Base-by-base conservation (phyloP, 768 basidiomycete genomes). In the Xerocomellus dryophilus region DNA sequence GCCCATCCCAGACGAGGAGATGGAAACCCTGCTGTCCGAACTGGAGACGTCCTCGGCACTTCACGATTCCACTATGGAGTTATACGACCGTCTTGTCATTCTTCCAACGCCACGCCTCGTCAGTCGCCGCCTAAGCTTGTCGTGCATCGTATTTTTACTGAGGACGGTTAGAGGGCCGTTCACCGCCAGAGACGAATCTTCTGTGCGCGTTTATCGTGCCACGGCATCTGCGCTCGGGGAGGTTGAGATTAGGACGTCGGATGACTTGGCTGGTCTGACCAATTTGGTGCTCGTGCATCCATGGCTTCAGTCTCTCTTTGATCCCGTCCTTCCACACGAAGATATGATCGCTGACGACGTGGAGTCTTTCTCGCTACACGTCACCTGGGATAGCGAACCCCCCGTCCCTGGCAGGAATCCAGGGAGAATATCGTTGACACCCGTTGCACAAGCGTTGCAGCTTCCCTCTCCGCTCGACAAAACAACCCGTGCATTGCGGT, bases 231-330 rank as follows among this genome's bases (percentile, higher is more conserved):
- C 38, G 4, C 49, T 60, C 0, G 59, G 59, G 1, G 36, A 40
- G 11, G 43, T 62, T 5, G 48, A 63, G 35, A 56, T 63, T 3
- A 47, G 25, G 48, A 59, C 54, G 1, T 41, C 48, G 42, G 61
- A 63, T 8, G 4, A 56, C 43, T 31, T 60, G 41, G 1, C 43
- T 0, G 51, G 42, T 20, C 6, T 27, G 31, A 46, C 52, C 27
- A 60, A 63, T 12, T 25, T 62, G 21, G 57, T 62, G 7, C 61
- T 62, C 34, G 61, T 62, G 18, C 61, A 60, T 40, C 61, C 61
- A 17, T 62, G 61, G 61, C 29, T 63, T 2, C 52, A 55, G 20
- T 36, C 11, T 18, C 61, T 61, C 29, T 43, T 49, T 4, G 61
- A 61, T 29, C 56, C 61, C 9, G 20, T 61, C 38, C 59, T 57